A percentile compares a stretch with the other conserved stretches of the same genome.
These are phyloP conservation scores for Saitozyma podzolica DNA, from an alignment of 768 basidiomycete genomes.

Conservation along the genomic window DNA sequence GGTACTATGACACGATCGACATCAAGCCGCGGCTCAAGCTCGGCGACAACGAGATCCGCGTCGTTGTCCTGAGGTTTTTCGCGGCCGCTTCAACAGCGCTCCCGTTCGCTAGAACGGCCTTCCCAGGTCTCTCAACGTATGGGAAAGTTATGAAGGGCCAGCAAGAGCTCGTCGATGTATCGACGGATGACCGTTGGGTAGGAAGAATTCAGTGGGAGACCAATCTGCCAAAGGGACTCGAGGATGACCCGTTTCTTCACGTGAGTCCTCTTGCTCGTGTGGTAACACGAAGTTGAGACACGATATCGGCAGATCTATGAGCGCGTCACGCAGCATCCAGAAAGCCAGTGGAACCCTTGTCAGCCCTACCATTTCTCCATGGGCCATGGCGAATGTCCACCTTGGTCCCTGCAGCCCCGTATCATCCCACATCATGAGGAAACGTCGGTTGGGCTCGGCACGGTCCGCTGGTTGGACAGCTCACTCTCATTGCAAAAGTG, in stretches of 20 bases:
- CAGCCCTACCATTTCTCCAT: too few species aligned
- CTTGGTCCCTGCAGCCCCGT: slow-evolving; percentile 12
- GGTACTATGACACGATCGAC: slow-evolving; percentile 31
- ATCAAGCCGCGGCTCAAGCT: slow-evolving; percentile 11
- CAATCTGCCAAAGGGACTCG: slow-evolving; percentile 3
- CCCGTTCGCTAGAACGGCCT: slow-evolving; percentile 26
- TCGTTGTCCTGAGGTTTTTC: slow-evolving; percentile 28
- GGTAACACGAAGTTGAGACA: too few species aligned
- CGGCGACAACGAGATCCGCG: slow-evolving; percentile 20
- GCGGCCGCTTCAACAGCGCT: slow-evolving; percentile 17
- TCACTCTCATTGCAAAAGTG: neutral
- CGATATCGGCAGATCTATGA: too few species aligned
- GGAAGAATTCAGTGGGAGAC: slow-evolving; percentile 3
- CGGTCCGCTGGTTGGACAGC: neutral
- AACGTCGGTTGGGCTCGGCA: neutral
- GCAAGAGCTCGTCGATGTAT: slow-evolving; percentile 1
- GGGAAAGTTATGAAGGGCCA: slow-evolving; percentile 6
- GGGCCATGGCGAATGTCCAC: neutral
- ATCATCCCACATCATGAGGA: slow-evolving; percentile 10
- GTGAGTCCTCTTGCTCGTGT: slow-evolving; percentile 1
- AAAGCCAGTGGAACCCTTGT: neutral
- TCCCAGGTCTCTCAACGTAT: slow-evolving; percentile 19
- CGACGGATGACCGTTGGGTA: neutral
- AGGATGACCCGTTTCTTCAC: slow-evolving; percentile 15
- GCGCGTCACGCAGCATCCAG: too few species aligned